These are phyloP conservation scores for Calendula officinalis DNA, from an alignment of 129 eudicot species.

Conservation along the genomic window DNA sequence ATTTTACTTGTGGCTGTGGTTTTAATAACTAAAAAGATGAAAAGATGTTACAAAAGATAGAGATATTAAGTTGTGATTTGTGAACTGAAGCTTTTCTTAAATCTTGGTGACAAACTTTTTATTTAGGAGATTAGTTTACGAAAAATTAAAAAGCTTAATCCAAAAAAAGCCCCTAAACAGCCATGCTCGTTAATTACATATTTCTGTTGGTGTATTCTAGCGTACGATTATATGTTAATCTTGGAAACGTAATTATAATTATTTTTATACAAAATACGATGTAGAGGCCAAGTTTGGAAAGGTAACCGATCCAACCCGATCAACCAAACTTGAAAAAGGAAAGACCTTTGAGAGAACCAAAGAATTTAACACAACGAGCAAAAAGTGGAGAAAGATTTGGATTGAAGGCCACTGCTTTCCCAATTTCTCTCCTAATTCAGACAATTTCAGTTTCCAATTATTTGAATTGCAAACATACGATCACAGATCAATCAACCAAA, in stretches of 20 bases:
- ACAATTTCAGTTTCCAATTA: conserved; percentile 1
- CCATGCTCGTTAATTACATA: too few relatives aligned
- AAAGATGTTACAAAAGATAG: too few relatives aligned
- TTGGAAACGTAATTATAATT: background rate
- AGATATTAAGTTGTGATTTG: too few relatives aligned
- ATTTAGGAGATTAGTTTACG: too few relatives aligned
- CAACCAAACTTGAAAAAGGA: conserved; percentile 39
- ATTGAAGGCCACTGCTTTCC: conserved; percentile 52
- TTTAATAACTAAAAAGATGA: too few relatives aligned
- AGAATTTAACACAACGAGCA: conserved; percentile 36
- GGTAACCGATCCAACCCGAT: conserved; percentile 17
- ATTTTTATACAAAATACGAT: conserved; percentile 13
- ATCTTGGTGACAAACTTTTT: too few relatives aligned
- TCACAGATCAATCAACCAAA: conserved; percentile 11
- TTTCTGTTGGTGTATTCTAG: too few relatives aligned
- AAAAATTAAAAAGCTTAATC: too few relatives aligned
- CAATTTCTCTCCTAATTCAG: conserved; percentile 22
- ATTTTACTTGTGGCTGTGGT: too few relatives aligned
- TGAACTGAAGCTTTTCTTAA: too few relatives aligned
- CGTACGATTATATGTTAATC: too few relatives aligned
- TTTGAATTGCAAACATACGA: background rate
- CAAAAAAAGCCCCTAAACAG: too few relatives aligned
- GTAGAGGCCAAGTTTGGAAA: conserved; percentile 19
- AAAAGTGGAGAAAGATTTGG: conserved; percentile 75
- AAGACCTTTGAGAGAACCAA: conserved; percentile 26